Percentiles rank a stretch among this genome's conserved stretches.
Conservation (phyloP, 768 basidiomycete species). For the Astraeus odoratus region DNA sequence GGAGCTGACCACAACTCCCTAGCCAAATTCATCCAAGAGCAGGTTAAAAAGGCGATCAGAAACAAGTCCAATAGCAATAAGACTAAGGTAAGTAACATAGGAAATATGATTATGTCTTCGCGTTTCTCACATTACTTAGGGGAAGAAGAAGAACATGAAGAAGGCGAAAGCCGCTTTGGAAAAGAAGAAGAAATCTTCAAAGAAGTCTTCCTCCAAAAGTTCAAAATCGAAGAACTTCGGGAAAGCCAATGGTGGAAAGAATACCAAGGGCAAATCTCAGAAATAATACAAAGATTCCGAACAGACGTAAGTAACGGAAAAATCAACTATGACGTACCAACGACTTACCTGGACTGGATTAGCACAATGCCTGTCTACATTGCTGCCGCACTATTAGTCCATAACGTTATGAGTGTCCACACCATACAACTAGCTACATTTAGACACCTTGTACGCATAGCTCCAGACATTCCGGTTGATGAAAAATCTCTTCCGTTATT, state of each 20-base stretch:
- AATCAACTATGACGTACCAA: neutral
- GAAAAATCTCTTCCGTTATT: neutral
- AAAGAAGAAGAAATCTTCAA: neutral
- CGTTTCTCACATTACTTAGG: neutral
- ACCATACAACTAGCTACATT: neutral
- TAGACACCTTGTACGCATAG: neutral
- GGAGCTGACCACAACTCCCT: too few relatives aligned
- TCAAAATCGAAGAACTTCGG: too few relatives aligned
- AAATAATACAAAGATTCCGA: neutral
- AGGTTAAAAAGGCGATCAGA: too few relatives aligned
- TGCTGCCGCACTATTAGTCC: neutral
- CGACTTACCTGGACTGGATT: neutral
- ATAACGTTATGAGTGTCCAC: neutral
- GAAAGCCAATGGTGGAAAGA: too few relatives aligned
- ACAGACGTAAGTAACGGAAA: neutral
- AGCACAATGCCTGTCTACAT: neutral
- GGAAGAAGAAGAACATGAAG: neutral
- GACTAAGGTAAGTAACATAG: too few relatives aligned
- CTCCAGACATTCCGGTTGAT: neutral
- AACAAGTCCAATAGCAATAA: too few relatives aligned
- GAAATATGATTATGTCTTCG: too few relatives aligned
- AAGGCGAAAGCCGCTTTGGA: neutral
- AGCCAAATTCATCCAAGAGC: too few relatives aligned
- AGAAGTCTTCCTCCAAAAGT: neutral
- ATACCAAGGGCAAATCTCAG: too few relatives aligned